Evolutionary conservation across 805 yeast species (phyloP).

Genomic region (Saccharomycopsis capsularis): DNA sequence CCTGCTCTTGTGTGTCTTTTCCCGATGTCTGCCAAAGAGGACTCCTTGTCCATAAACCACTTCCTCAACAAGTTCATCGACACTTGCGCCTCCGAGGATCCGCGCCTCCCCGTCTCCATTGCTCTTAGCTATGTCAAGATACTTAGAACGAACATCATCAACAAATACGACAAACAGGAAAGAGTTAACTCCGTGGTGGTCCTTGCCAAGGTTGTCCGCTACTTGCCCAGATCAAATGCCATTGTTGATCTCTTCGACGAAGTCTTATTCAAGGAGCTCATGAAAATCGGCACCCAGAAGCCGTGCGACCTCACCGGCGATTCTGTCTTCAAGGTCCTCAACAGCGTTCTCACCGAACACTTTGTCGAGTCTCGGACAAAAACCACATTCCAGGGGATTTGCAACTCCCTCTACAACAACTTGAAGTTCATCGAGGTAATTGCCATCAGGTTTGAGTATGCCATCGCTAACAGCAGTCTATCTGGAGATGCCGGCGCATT

Average conservation of each 20-base stretch:
- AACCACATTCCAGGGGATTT: slow-evolving; percentile 21
- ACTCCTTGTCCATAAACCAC: slow-evolving; percentile 12
- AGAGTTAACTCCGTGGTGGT: slow-evolving; percentile 47
- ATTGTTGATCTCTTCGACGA: slow-evolving; percentile 35
- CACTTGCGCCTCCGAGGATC: slow-evolving; percentile 4
- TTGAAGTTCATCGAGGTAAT: slow-evolving; percentile 13
- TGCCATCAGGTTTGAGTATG: neutral
- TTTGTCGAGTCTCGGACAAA: slow-evolving; percentile 16
- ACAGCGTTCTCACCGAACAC: slow-evolving; percentile 23
- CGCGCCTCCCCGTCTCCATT: slow-evolving; percentile 1
- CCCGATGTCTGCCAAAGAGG: neutral
- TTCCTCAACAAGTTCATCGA: slow-evolving; percentile 6
- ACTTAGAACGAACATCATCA: slow-evolving; percentile 36
- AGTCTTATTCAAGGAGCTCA: slow-evolving; percentile 34
- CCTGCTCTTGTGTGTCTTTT: no score
- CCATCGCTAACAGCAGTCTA: neutral
- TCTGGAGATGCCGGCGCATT: no score
- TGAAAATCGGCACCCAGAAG: slow-evolving; percentile 35
- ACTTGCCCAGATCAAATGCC: slow-evolving; percentile 35
- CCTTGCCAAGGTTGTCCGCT: slow-evolving; percentile 45
- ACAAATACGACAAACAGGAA: slow-evolving; percentile 42
- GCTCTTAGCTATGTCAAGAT: slow-evolving; percentile 22
- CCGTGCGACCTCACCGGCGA: slow-evolving; percentile 41
- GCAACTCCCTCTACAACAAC: slow-evolving; percentile 10
- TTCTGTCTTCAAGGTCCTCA: slow-evolving; percentile 36